Evolutionary conservation across 2,329 filamentous ascomycete species (phyloP), one percentile per base, ranked within the genome.

Genomic region (Eurotiales sp.): DNA sequence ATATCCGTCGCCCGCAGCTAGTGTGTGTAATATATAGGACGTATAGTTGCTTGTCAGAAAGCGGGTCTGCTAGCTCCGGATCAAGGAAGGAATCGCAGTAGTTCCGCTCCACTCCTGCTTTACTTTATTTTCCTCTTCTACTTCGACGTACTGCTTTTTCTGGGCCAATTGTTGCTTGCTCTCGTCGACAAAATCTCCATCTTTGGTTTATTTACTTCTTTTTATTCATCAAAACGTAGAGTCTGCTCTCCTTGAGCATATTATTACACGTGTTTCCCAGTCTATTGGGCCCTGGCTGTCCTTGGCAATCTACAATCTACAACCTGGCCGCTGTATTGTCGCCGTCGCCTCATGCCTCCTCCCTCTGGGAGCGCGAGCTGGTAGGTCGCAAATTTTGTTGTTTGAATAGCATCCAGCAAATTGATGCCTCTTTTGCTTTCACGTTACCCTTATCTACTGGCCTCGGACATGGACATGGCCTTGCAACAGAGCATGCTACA

Each of bases 321-420:
- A 53, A 50, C 47, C 41, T 53, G 40, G 54, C 37, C 46, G 36
- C 54, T 49, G 36, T 45, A 41, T 42, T 48, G 30, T 34, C 23
- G 52, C 49, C 43, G 51, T 30, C 39, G 32, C 51, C 41, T 46
- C 46, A 44, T 53, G 49, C 41, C 46, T 57, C 52, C 55, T 57
- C 52, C 55, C 46, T 42, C 29, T 55, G 44, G 42, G 37, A 52
- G 46, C 34, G 51, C 48, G 34, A 54, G 51, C 51, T 50, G 51
- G 51, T 54, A 47, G 54, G 46, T 52, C 47, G n/a, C n/a, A 32
- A 47, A 17, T 43, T 43, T n/a, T 49, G 11, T 23, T 21, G 12
- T 43, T 50, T 21, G n/a, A n/a, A n/a, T n/a, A n/a, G n/a, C n/a
- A n/a, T n/a, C n/a, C n/a, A n/a, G n/a, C n/a, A n/a, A n/a, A n/a